Conservation (phyloP, 257 asterid genomes). For the Solanum sparsipilum region DNA sequence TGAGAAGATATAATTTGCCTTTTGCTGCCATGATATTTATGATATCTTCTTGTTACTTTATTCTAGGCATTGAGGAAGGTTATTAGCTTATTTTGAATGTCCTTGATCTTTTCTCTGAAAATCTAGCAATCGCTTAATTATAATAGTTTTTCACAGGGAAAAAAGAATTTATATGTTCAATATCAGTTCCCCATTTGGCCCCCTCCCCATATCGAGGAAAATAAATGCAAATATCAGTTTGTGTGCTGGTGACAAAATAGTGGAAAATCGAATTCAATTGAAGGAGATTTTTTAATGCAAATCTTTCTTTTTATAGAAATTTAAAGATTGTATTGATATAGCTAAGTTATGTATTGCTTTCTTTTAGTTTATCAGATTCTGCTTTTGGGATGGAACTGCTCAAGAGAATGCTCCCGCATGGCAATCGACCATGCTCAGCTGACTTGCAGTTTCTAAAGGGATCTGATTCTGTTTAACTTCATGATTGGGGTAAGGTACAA, state of each 20-base stretch:
- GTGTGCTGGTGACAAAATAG: not conserved
- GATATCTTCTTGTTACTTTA: not conserved
- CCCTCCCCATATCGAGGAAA: not conserved
- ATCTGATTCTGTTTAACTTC: conserved; percentile 3
- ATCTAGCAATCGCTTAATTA: not conserved
- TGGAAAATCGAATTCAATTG: not conserved
- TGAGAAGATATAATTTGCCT: not conserved
- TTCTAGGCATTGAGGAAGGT: not conserved
- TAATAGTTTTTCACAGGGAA: not conserved
- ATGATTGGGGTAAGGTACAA: conserved; percentile 10
- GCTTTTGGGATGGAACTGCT: conserved; percentile 96
- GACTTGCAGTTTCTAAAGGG: conserved; percentile 17
- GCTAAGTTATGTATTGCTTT: conserved; percentile 55
- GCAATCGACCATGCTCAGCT: conserved; percentile 86
- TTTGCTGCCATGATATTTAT: not conserved
- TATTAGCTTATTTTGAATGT: not conserved
- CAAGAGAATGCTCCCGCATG: conserved; percentile 97
- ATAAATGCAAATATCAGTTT: not conserved
- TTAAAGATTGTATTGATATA: conserved; percentile 31
- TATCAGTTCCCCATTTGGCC: not conserved
- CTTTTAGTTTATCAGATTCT: conserved; percentile 87
- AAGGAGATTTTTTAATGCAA: not conserved
- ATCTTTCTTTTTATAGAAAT: not conserved
- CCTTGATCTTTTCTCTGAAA: not conserved
- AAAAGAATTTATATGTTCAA: not conserved